Base-by-base conservation (phyloP, 2,329 filamentous ascomycete species). In the Aspergillus sp. region DNA sequence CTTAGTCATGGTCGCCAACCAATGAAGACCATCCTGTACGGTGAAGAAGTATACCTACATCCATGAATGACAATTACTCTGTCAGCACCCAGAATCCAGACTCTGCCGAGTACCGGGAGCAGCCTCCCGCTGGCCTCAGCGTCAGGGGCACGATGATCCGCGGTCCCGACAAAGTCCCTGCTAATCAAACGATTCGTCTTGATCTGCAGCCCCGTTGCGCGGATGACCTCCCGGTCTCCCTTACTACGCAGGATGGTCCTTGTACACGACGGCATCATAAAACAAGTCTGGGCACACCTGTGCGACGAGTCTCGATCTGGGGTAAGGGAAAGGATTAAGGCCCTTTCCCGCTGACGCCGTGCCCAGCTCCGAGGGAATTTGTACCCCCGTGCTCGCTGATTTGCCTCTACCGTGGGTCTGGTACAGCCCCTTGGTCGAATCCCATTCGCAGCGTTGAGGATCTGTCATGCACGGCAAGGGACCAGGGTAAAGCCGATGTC, bases 251-350 rank as follows among this genome's bases (percentile, higher is more conserved):
- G 58, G 60, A 54, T 57, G 9, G 59, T 56, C 63, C 64, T 42
- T 61, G 60, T 59, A 32, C 46, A 20, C 54, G 51, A 50, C 62
- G 62, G 64, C 55, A 63, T 65, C 54, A 57, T 63, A 62, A 66
- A 65, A 65, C 62, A 60, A 29, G 50, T 39, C 55, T 26, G 57
- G 57, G 32, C 58, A 55, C 59, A 60, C 62, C n/a, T 65, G 64
- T 65, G 42, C 47, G 10, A 66, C 64, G 14, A 52, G 56, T 50
- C 49, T 54, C 58, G 57, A 63, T 64, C 63, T 63, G 63, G 63
- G 63, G 63, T 64, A 64, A 55, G 54, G 16, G 32, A 22, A 22
- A 22, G 6, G 24, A 4, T 24, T 24, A 56, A 39, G 57, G 39
- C 51, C 53, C 56, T 45, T 51, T 51, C 36, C 29, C 54, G 56